Base-by-base conservation (phyloP, 768 basidiomycete genomes). In the Peribolospora baueri region DNA sequence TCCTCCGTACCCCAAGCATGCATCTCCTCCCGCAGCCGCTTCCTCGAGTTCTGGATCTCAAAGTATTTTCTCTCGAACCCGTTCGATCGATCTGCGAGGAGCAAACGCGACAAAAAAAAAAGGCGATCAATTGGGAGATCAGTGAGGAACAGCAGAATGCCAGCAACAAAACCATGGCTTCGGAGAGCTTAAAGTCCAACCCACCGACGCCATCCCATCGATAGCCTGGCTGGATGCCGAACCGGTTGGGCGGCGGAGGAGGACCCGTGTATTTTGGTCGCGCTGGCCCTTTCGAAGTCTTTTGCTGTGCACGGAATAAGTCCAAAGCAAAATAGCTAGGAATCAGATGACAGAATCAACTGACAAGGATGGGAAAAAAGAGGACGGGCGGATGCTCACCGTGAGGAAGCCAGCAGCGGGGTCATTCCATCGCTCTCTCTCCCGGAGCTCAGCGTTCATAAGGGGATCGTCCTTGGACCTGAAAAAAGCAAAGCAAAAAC, bases 161-260 rank as follows among this genome's bases (percentile, higher is more conserved):
- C 13, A 8, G 54, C 41, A 25, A 52, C 39, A 36, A 46, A 47
- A 7, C 14, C 40, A n/a, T 39, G 48, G 25, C 41, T 5, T 52
- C 11, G 7, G 8, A 11, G 37, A 37, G 5, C 38, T 14, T 3
- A 40, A 10, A 36, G n/a, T 8, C 10, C 9, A 36, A 69, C 62
- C 61, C 59, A 86, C 90, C 90, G 59, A 97, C 93, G 39, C 93
- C 93, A 66, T 98, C 93, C 93, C 93, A 98, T 64, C 91, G 74
- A 66, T 88, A 86, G 0, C 93, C 93, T 37, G 93, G 93, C 59
- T 76, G 81, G 59, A 98, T 95, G 36, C 82, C 81, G 66, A 91
- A 97, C 5, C 93, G 79, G 69, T 98, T 97, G 6, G 91, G 90
- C 10, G 87, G 81, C 1, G 85, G 84, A 0, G 81, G 76, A 0